A percentile compares a stretch with the other conserved stretches of the same genome.
Evolutionary conservation across 1,284 basidiomycete genomes (phyloP).

Genomic region (Phellinidium pouzarii): DNA sequence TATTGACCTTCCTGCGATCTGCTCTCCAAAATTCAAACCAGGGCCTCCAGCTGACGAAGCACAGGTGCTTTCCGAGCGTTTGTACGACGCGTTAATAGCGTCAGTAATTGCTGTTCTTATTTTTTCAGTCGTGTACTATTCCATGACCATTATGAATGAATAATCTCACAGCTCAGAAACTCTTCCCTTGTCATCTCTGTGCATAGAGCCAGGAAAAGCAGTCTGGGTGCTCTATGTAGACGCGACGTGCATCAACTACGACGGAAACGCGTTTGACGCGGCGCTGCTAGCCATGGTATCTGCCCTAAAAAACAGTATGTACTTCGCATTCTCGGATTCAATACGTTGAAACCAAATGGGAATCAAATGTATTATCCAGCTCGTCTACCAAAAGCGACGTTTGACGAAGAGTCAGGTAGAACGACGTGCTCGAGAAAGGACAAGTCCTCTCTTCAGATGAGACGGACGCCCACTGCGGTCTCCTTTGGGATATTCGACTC

Average conservation of each 20-base stretch:
- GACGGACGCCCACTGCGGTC: conserved; percentile 49
- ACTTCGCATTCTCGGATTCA: not conserved
- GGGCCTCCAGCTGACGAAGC: conserved; percentile 92
- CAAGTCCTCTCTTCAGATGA: conserved; percentile 41
- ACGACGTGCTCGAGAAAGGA: conserved; percentile 60
- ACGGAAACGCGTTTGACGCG: conserved; percentile 93
- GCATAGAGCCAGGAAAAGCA: conserved; percentile 74
- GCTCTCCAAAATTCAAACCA: conserved; percentile 88
- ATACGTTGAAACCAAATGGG: not conserved
- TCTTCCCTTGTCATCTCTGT: conserved; percentile 62
- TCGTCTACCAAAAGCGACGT: conserved; percentile 67
- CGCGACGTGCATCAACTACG: conserved; percentile 92
- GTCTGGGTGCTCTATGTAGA: conserved; percentile 94
- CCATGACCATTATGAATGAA: conserved; percentile 4
- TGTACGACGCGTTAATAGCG: conserved; percentile 74
- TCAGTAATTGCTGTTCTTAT: conserved; percentile 31
- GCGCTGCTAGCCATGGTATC: conserved; percentile 82
- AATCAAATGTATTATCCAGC: conserved; percentile 44
- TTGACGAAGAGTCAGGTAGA: conserved; percentile 58
- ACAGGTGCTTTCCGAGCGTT: conserved; percentile 76
- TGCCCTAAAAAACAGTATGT: conserved; percentile 79
- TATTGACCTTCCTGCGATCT: conserved; percentile 87
- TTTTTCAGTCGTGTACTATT: not conserved
- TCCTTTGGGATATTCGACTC: conserved; percentile 82
- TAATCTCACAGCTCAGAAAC: conserved; percentile 51